Conservation (phyloP, 75 land plant genomes). For the Azolla pinnata region DNA sequence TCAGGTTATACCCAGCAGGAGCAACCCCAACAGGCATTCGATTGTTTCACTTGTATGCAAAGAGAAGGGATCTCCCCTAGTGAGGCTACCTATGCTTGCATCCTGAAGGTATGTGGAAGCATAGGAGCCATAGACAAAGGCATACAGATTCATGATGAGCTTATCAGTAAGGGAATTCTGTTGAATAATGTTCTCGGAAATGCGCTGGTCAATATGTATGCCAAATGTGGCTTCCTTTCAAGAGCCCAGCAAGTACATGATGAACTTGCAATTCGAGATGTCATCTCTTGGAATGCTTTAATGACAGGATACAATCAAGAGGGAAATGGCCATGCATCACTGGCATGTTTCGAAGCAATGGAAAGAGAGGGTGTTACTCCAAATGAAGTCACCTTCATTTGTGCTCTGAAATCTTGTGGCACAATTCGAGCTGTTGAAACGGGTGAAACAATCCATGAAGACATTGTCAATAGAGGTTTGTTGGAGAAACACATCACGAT, state of each 20-base stretch:
- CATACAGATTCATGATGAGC: constrained; percentile 2
- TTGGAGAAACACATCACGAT: constrained; percentile 5
- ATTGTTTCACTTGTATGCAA: constrained; percentile 15
- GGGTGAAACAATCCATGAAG: constrained; percentile 12
- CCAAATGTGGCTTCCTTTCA: constrained; percentile 13
- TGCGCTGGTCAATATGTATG: constrained; percentile 17
- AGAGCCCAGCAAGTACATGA: constrained; percentile 6
- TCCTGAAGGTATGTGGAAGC: constrained; percentile 8
- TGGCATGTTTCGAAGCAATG: constrained; percentile 13
- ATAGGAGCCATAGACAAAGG: constrained; percentile 7
- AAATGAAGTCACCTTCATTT: not conserved
- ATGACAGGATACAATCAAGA: constrained; percentile 21
- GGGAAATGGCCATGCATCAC: constrained; percentile 10
- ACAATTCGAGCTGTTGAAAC: constrained; percentile 1
- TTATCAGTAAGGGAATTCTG: not conserved
- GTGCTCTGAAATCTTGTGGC: constrained; percentile 5
- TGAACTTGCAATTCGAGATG: constrained; percentile 6
- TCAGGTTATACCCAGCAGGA: constrained; percentile 21
- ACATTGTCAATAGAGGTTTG: constrained; percentile 11
- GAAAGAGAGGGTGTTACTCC: constrained; percentile 9
- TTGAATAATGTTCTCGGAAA: constrained; percentile 2
- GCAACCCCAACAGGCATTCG: constrained; percentile 11
- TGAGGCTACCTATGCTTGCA: constrained; percentile 5
- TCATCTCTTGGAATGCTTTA: constrained; percentile 17
- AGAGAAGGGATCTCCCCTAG: constrained; percentile 14